Base-by-base conservation (phyloP, 2,329 filamentous ascomycete genomes). In the Trichocomaceae sp. region DNA sequence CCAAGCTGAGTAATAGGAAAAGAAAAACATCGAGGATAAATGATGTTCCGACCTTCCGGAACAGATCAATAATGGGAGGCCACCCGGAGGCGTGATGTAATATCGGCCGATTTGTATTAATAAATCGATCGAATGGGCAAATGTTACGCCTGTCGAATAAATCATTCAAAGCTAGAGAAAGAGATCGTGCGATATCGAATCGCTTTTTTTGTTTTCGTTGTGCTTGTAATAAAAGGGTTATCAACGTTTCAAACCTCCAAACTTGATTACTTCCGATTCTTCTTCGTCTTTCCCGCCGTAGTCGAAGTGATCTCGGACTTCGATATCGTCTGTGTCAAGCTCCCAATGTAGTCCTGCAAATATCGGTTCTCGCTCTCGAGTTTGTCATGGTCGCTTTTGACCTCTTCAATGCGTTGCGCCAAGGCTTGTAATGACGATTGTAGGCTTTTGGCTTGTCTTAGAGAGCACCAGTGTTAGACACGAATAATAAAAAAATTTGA, bases 291-390 rank as follows among this genome's bases (percentile, higher is more conserved):
- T 35, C 74, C 72, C 51, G 78, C 77, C 54, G 75, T 75, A 35
- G 77, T 72, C 3, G 74, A 76, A 26, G 77, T 73, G 50, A 84
- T 78, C 66, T 83, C 83, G 63, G 77, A 79, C 62, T 74, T 75
- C 54, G 74, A 73, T 75, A 78, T 76, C 53, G 82, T 84, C 64
- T 89, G 88, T 83, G 96, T 97, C 54, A 97, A 79, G 67, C 96
- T 92, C 61, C 92, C 92, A 65, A 97, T 97, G 70, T 97, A 97
- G 71, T 96, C 96, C 72, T 97, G 92, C 47, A 99, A 75, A 67
- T 97, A 96, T 66, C 90, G 92, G 79, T 99, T 99, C 71, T 96
- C 91, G 71, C 82, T 93, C 72, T 97, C 91, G 53, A 99, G 83
- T 73, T 96, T 96, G 75, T 96, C 90, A 68, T 99, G 91, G 68